These are phyloP conservation scores for Xylaria palmicola DNA, from an alignment of 495 filamentous ascomycete genomes.

Conservation along the genomic window DNA sequence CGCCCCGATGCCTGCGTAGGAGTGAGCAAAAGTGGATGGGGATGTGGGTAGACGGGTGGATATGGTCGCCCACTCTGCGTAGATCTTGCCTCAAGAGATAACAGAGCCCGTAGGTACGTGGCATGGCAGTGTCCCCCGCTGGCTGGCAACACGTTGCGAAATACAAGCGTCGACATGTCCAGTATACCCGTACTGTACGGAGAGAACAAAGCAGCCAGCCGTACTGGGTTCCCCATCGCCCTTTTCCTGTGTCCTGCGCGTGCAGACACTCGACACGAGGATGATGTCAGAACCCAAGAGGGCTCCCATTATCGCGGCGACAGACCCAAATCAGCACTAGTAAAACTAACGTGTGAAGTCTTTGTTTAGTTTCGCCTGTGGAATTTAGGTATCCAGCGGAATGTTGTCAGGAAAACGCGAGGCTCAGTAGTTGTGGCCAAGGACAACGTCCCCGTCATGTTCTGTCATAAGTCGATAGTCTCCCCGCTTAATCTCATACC, in stretches of 20 bases:
- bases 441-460: neutral
- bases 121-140: neutral
- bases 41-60: constrained; percentile 32
- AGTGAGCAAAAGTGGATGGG: constrained; percentile 22
- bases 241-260: neutral
- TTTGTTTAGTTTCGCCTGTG: neutral
- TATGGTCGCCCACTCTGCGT: constrained; percentile 13
- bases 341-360: neutral
- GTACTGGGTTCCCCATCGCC: neutral
- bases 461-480: neutral
- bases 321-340: neutral
- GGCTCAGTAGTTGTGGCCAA: neutral
- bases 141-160: neutral
- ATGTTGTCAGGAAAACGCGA: neutral
- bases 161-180: neutral
- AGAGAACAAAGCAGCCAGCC: neutral
- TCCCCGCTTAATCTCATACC: neutral
- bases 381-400: neutral
- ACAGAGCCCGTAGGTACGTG: neutral
- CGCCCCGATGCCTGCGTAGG: constrained; percentile 8
- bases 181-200: neutral
- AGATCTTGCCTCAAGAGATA: constrained; percentile 9
- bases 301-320: neutral
- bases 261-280: neutral
- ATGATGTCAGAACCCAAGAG: constrained; percentile 8